These are phyloP conservation scores for Phytophthora megakarya DNA, from an alignment of 352 stramenopile species.

Conservation along the genomic window DNA sequence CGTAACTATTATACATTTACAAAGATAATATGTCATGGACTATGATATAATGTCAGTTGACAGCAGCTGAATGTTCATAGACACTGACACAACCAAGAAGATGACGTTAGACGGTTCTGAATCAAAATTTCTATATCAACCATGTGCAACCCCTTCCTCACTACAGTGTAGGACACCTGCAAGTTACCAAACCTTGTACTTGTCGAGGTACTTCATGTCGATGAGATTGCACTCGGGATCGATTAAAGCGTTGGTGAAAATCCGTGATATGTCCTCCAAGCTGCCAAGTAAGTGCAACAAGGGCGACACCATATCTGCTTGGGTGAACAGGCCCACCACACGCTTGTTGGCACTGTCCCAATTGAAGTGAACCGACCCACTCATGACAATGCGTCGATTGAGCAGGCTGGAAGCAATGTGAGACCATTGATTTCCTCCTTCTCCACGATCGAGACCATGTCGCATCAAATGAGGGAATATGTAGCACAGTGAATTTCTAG, in stretches of 20 bases:
- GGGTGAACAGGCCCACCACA: neutral
- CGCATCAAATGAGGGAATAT: neutral
- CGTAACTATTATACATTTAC: too few species aligned
- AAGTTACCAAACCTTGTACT: too few species aligned
- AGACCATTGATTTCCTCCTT: neutral
- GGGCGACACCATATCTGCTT: slow-evolving; percentile 12
- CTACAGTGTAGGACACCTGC: too few species aligned
- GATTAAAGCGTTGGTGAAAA: neutral
- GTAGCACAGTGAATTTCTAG: neutral
- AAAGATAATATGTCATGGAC: too few species aligned
- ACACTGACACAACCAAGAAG: too few species aligned
- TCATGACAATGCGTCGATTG: slow-evolving; percentile 1
- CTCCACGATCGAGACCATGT: neutral
- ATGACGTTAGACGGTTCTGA: too few species aligned
- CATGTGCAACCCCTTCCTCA: neutral
- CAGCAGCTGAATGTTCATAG: too few species aligned
- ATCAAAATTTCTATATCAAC: too few species aligned
- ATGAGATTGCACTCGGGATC: neutral
- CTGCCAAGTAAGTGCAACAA: neutral
- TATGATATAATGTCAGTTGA: too few species aligned
- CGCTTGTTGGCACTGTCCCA: neutral
- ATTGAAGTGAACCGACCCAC: neutral
- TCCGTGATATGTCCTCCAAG: neutral
- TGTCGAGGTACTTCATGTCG: neutral
- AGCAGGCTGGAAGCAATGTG: neutral